Base-by-base conservation (phyloP, 1,139 yeast species). In the Saccharomycopsis hybrid region DNA sequence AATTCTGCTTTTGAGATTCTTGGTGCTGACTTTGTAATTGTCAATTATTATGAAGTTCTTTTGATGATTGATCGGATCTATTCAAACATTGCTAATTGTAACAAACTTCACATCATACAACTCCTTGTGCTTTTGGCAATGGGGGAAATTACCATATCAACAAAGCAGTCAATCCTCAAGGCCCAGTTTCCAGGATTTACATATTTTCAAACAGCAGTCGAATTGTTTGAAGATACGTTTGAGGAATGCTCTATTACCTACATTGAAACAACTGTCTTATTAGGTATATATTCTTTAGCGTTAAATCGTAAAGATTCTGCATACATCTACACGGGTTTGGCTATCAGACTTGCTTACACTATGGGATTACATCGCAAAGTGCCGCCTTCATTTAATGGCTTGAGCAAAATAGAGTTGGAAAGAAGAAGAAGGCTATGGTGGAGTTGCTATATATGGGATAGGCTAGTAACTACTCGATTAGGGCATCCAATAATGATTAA, bases 401-500 rank as follows among this genome's bases (percentile, higher is more conserved):
- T 47, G 7, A 8, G 4, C 24, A 11, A 7, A 9, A 24, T 40
- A 24, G 41, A 42, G 27, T 9, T 37, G 8, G 54, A 50, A 32
- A 41, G 33, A 8, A 13, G 54, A n/a, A 38, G 41, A 25, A 35
- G 54, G 33, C 38, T 50, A 11, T 50, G 51, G 49, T 50, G 54
- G 54, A 39, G 32, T 8, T 50, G 54, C 33, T 50, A 50, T 40
- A 29, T 48, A 7, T 48, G 41, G 49, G 54, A 50, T 43, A 50
- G 47, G 27, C 2, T 35, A 13, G 46, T 44, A 11, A 41, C 54
- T 8, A 41, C 33, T 7, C 28, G 51, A 24, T 37, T 50, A 18
- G 54, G 54, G 13, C 52, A 48, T 18, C 54, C 54, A 13, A 39
- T 48, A 5, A 50, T 50, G 52, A 41, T 50, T 11, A 38, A 50